Evolutionary conservation across 1,139 yeast species (phyloP).

Genomic region (Pichia sp.): DNA sequence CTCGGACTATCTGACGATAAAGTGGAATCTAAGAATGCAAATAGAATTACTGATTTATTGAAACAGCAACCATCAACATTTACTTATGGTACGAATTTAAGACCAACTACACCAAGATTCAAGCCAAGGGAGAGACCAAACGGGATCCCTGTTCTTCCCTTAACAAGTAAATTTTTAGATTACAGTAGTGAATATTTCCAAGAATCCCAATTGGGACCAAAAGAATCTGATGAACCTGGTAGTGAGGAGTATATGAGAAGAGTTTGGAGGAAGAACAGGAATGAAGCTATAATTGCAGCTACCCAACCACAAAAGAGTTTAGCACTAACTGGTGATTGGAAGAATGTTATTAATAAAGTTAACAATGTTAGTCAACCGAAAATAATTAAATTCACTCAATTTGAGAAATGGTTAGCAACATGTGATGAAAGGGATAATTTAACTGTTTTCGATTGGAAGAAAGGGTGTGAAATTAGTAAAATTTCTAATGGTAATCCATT

Average conservation of each 20-base stretch:
- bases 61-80: constrained; percentile 36
- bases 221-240: constrained; percentile 89
- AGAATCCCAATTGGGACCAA: constrained; percentile 88
- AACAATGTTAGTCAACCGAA: constrained; percentile 79
- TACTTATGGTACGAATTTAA: constrained; percentile 44
- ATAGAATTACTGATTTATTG: constrained; percentile 28
- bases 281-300: constrained; percentile 76
- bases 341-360: constrained; percentile 49
- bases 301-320: constrained; percentile 86
- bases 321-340: constrained; percentile 86
- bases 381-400: constrained; percentile 74
- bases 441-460: constrained; percentile 86
- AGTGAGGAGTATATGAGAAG: constrained; percentile 77
- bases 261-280: constrained; percentile 84
- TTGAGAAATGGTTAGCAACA: constrained; percentile 75
- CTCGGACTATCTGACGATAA: constrained; percentile 37
- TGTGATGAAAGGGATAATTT: constrained; percentile 82
- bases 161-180: constrained; percentile 72
- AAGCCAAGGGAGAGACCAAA: constrained; percentile 30
- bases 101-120: constrained; percentile 49
- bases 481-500: constrained; percentile 82
- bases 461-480: constrained; percentile 46
- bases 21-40: constrained; percentile 14
- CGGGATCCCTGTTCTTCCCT: constrained; percentile 46
- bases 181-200: constrained; percentile 90